These are phyloP conservation scores for Leccinum barrowsii DNA, from an alignment of 768 basidiomycete genomes.

Conservation along the genomic window DNA sequence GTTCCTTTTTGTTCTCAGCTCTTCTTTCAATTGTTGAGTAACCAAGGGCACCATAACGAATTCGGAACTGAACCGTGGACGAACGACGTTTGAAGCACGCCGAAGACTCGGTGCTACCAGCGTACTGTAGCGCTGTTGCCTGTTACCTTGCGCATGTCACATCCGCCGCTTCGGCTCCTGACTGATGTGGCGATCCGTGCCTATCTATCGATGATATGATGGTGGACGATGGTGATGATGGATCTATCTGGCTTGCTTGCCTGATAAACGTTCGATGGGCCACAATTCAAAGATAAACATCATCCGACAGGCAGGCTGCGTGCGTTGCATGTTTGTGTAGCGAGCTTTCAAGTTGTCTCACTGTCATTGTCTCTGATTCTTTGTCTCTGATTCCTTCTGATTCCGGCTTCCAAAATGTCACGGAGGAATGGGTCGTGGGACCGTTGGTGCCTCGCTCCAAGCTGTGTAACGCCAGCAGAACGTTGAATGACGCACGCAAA, in stretches of 20 bases:
- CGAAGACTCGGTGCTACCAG: neutral
- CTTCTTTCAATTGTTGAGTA: neutral
- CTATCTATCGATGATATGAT: constrained; percentile 4
- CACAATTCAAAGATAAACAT: neutral
- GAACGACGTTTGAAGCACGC: neutral
- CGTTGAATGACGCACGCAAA: neutral
- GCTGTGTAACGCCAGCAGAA: neutral
- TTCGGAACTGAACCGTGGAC: neutral
- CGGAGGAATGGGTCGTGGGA: neutral
- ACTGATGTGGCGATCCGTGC: neutral
- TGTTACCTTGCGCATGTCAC: neutral
- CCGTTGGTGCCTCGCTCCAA: neutral
- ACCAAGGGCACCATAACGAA: neutral
- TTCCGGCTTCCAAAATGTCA: neutral
- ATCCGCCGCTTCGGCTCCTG: neutral
- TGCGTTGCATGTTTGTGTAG: neutral
- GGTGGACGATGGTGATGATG: neutral
- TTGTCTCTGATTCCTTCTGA: neutral
- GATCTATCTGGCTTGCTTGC: constrained; percentile 3
- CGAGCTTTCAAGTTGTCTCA: neutral
- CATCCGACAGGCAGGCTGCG: neutral
- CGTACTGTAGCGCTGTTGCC: neutral
- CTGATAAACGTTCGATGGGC: constrained; percentile 8
- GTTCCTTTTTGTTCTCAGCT: neutral
- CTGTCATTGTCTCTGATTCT: neutral